Percentiles rank a stretch among this genome's conserved stretches.
These are phyloP conservation scores for Gelatoporia subvermispora DNA, from an alignment of 768 basidiomycete genomes.

Conservation along the genomic window DNA sequence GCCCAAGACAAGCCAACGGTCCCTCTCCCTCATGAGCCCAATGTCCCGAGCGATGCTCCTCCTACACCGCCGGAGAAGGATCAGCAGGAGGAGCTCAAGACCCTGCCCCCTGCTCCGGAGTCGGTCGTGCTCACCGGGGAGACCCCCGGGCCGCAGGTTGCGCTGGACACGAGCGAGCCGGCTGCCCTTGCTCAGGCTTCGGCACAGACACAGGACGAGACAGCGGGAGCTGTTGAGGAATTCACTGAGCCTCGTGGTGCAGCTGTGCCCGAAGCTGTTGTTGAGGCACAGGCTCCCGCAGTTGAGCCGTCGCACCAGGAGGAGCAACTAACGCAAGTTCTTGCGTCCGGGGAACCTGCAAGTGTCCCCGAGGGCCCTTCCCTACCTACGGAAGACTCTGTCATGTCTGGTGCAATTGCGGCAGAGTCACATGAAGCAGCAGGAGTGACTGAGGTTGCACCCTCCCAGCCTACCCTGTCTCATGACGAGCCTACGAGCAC, in stretches of 20 bases:
- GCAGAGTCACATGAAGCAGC: too few species aligned
- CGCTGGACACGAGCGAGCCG: slow-evolving; percentile 26
- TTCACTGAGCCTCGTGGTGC: not conserved
- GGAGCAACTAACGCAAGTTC: not conserved
- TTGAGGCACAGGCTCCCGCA: slow-evolving; percentile 7
- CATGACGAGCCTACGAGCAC: too few species aligned
- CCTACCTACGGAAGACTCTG: too few species aligned
- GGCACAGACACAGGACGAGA: not conserved
- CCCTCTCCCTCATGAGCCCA: slow-evolving; percentile 6
- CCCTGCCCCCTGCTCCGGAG: slow-evolving; percentile 27
- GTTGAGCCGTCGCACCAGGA: not conserved
- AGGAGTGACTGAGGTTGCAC: too few species aligned
- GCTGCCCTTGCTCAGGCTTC: slow-evolving; percentile 16
- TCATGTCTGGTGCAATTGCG: too few species aligned
- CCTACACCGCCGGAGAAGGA: slow-evolving; percentile 2
- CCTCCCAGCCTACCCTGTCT: too few species aligned
- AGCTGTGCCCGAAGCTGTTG: slow-evolving; percentile 6
- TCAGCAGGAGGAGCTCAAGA: slow-evolving; percentile 4
- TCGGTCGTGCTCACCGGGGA: slow-evolving; percentile 23
- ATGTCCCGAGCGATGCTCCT: slow-evolving; percentile 8
- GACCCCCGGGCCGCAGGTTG: slow-evolving; percentile 25
- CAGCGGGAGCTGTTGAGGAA: not conserved
- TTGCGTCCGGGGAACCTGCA: too few species aligned
- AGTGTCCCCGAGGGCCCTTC: too few species aligned
- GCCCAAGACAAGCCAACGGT: slow-evolving; percentile 11